Evolutionary conservation across 345 rosid species (phyloP), one percentile per base, ranked within the genome.

Genomic region (Draba incana): DNA sequence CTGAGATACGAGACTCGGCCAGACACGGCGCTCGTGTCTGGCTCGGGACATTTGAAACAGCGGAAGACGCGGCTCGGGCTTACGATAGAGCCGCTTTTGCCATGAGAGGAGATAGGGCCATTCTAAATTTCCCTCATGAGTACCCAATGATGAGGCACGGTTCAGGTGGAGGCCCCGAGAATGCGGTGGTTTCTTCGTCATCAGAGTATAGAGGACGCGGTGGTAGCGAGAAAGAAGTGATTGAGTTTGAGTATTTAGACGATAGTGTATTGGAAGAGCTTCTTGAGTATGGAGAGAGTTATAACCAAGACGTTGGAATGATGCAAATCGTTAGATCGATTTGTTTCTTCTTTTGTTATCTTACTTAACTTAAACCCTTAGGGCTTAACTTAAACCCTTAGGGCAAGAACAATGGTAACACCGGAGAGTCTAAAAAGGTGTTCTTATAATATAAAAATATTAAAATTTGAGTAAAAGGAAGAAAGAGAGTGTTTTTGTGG

Each of bases 181-280:
- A 11, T 65, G 68, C 15, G 11, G 81, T 62, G 43, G 76, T 30
- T 63, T 54, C 82, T 15, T 55, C 77, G 20, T 44, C 62, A 14
- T 37, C 69, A 2, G 65, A 57, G 25, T 56, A 35, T 39, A 23
- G 52, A 30, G 20, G 69, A 62, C 66, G 51, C 14, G 64, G 64
- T 60, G 75, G 64, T 4, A 59, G 62, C 23, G 64, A 31, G 44
- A 48, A 56, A 45, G 85, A 81, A 62, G 96, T 85, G 24, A 81
- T 88, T 31, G 97, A 86, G 85, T 84, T 91, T 3, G 97, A 91
- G 78, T 91, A 75, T 68, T 75, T 91, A 23, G 95, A 91, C 10
- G 57, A 91, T 72, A 76, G 80, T 43, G 64, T 91, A 72, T 71
- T 91, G 78, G 92, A 91, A 51, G 89, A 91, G 70, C 92, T 91